Evolutionary conservation across 176 grass and related monocot genomes (phyloP), one percentile per base, ranked within the genome.

Genomic region (Guadua angustifolia): DNA sequence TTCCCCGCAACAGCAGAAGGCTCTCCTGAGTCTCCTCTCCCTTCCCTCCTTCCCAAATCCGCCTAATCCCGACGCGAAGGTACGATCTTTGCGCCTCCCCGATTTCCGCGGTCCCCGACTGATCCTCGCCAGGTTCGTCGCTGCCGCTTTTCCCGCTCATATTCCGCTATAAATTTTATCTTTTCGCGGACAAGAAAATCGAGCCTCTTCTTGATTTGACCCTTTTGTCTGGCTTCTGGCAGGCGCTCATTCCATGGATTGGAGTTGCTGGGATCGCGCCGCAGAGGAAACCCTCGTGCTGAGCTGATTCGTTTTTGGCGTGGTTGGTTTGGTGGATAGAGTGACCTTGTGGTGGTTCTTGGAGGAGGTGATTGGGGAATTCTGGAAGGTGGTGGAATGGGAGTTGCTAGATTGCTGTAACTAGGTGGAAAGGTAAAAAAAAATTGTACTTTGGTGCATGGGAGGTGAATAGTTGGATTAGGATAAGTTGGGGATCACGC

Each of bases 161-260:
- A 73, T 83, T 61, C 42, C 42, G 29, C 59, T 14, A 18, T 18
- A 53, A 67, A 18, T 56, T 3, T 26, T 59, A 56, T 16, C n/a
- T 44, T 56, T 32, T 67, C 13, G 52, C 21, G 45, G 61, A 52
- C 38, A 16, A 26, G 9, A 43, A 55, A 66, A 56, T 44, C 22
- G 71, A 45, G 32, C 71, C 12, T 26, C 70, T 21, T 75, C 16
- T 39, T 84, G 59, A 75, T 9, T 4, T 19, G 32, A 6, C 7
- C 46, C 69, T 35, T 53, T 42, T 16, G 9, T 83, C 51, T 55
- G n/a, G 82, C 49, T 21, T 16, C 47, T 16, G 15, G 73, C 82
- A 84, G 73, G 82, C n/a, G 73, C 72, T 44, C 35, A 62, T 56
- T 84, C 29, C 35, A 76, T 84, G 82, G 73, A 84, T 43, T 84